Percentiles rank a stretch among this genome's conserved stretches.
Evolutionary conservation across 1,284 basidiomycete genomes (phyloP).

Genomic region (Ganoderma meredithae): DNA sequence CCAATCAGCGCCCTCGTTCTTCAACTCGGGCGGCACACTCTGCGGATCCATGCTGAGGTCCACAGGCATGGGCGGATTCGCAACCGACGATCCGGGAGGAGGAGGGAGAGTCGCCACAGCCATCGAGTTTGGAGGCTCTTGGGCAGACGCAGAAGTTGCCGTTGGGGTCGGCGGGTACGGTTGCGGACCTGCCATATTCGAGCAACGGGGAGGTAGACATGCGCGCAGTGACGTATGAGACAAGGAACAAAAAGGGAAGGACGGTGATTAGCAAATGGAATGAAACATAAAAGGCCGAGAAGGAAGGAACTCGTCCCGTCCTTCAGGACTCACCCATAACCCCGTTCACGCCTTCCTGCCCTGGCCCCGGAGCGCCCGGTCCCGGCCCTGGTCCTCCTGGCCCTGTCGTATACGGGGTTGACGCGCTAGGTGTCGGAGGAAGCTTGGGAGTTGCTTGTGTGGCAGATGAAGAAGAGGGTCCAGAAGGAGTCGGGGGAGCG

Average conservation of each 20-base stretch:
- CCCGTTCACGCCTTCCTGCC: constrained; percentile 31
- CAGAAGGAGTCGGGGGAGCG: constrained; percentile 27
- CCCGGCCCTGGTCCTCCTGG: constrained; percentile 27
- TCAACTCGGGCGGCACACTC: constrained; percentile 57
- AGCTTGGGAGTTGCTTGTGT: constrained; percentile 36
- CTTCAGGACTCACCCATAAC: constrained; percentile 27
- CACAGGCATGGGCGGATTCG: constrained; percentile 28
- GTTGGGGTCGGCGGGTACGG: constrained; percentile 31
- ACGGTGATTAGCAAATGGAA: not conserved
- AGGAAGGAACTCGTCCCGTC: not conserved
- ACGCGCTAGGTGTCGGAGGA: constrained; percentile 35
- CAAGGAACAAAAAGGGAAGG: not conserved
- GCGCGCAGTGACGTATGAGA: not conserved
- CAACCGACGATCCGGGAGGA: constrained; percentile 25
- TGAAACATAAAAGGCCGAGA: not conserved
- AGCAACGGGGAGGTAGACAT: not conserved
- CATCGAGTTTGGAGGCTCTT: constrained; percentile 14
- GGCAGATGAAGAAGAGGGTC: constrained; percentile 21
- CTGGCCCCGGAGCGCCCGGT: constrained; percentile 30
- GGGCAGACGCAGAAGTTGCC: constrained; percentile 15
- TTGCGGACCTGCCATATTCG: constrained; percentile 20
- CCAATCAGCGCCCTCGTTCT: constrained; percentile 93
- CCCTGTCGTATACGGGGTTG: constrained; percentile 31
- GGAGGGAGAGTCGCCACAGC: constrained; percentile 26
- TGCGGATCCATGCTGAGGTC: constrained; percentile 50